phyloP scores from a whole-genome alignment of 768 basidiomycete genomes.

The Pleurotus tuber-regium region DNA sequence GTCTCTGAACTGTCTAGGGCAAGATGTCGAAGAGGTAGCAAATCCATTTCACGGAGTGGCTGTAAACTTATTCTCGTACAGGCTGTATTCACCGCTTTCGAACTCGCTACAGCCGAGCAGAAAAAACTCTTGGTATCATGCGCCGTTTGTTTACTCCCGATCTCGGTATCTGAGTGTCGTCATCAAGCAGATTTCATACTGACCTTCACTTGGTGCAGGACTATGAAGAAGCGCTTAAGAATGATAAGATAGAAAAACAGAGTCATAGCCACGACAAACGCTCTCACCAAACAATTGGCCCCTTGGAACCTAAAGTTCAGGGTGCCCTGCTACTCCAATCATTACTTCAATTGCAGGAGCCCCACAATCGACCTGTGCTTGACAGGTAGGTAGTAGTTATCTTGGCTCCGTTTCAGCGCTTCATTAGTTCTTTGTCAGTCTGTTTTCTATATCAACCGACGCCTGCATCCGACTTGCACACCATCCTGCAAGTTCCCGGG shows the following conservation, averaged over 20 bases:
- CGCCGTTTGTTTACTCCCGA: conserved; percentile 50
- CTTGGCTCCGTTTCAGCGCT: conserved; percentile 2
- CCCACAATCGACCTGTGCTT: conserved; percentile 65
- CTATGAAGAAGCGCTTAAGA: conserved; percentile 18
- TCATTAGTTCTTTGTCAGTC: conserved; percentile 36
- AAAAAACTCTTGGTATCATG: conserved; percentile 62
- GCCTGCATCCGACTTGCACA: conserved; percentile 53
- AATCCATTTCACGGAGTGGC: too few relatives aligned
- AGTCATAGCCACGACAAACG: conserved; percentile 14
- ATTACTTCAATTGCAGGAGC: conserved; percentile 64
- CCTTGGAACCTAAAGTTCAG: conserved; percentile 69
- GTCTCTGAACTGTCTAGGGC: conserved; percentile 42
- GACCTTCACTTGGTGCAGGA: conserved; percentile 27
- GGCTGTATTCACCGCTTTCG: conserved; percentile 63
- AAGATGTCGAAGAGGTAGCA: conserved; percentile 57
- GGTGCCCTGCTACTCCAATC: conserved; percentile 87
- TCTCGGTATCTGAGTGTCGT: conserved; percentile 40
- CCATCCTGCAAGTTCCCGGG: conserved; percentile 65
- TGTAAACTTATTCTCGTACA: conserved; percentile 25
- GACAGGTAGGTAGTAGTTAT: conserved; percentile 52
- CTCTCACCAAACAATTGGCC: conserved; percentile 25
- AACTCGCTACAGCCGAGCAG: conserved; percentile 47
- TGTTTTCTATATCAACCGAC: conserved; percentile 53
- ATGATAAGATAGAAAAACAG: conserved; percentile 11
- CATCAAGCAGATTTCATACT: conserved; percentile 12